phyloP scores from a whole-genome alignment of 805 yeast species.

The Pichia paraexigua region DNA sequence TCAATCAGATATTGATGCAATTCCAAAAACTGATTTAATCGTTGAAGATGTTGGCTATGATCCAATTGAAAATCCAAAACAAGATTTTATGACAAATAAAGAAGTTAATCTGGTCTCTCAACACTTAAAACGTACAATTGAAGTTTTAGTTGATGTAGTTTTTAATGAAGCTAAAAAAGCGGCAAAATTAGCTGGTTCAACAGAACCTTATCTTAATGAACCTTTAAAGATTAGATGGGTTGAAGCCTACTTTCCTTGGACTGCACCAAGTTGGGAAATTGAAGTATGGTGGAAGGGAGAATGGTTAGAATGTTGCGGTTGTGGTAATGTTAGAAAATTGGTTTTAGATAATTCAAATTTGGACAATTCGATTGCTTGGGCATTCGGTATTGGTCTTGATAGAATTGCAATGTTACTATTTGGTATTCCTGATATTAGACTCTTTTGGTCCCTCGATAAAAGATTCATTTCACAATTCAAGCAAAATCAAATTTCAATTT shows the following conservation, averaged over 20 bases:
- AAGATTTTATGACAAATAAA: slow-evolving; percentile 58
- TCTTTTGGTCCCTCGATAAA: slow-evolving; percentile 83
- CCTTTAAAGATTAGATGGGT: slow-evolving; percentile 91
- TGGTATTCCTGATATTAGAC: slow-evolving; percentile 90
- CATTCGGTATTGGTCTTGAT: slow-evolving; percentile 93
- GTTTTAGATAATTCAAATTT: slow-evolving; percentile 70
- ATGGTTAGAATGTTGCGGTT: slow-evolving; percentile 96
- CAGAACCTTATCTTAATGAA: slow-evolving; percentile 52
- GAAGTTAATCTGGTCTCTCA: slow-evolving; percentile 63
- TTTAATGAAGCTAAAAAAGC: slow-evolving; percentile 64
- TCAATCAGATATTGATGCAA: slow-evolving; percentile 48
- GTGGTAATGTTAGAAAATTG: slow-evolving; percentile 79
- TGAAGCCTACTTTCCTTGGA: slow-evolving; percentile 96
- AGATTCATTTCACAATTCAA: slow-evolving; percentile 69
- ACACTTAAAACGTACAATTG: slow-evolving; percentile 83
- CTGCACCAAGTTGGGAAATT: slow-evolving; percentile 96
- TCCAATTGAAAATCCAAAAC: slow-evolving; percentile 65
- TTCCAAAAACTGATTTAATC: slow-evolving; percentile 61
- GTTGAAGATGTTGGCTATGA: slow-evolving; percentile 68
- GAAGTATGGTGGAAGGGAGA: slow-evolving; percentile 99
- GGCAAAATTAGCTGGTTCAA: slow-evolving; percentile 53
- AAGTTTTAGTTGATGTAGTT: slow-evolving; percentile 72
- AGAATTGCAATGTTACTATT: slow-evolving; percentile 92
- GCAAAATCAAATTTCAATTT: slow-evolving; percentile 56
- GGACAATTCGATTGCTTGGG: slow-evolving; percentile 79